phyloP scores from a whole-genome alignment of 148 eudicot species.

The Drosera capensis region DNA sequence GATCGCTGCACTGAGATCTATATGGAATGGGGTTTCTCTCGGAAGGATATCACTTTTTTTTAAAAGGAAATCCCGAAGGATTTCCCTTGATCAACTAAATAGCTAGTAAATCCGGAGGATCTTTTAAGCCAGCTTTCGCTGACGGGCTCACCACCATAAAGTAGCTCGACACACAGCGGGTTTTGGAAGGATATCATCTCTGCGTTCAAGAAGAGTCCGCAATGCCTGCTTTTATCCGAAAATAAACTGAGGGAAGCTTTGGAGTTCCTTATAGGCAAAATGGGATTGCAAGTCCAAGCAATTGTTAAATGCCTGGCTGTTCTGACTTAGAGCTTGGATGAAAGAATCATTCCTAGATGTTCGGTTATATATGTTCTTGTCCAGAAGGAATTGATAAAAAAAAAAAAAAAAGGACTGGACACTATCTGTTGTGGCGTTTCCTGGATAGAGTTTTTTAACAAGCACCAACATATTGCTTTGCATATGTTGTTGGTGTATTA shows the following conservation, averaged over 20 bases:
- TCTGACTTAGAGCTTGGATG: not conserved
- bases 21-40: too few species aligned
- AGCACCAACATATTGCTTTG: conserved; percentile 3
- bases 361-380: not conserved
- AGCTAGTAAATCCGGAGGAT: too few species aligned
- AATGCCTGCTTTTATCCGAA: too few species aligned
- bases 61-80: too few species aligned
- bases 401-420: not conserved
- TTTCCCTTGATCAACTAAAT: too few species aligned
- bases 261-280: not conserved
- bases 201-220: too few species aligned
- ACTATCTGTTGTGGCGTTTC: not conserved
- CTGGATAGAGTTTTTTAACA: conserved; percentile 9
- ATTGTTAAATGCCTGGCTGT: not conserved
- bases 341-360: not conserved
- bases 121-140: too few species aligned
- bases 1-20: too few species aligned
- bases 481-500: not conserved
- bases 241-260: not conserved
- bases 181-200: too few species aligned
- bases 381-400: not conserved
- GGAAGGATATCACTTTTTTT: too few species aligned
- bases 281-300: not conserved
- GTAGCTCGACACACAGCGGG: too few species aligned
- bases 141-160: too few species aligned